phyloP scores from a whole-genome alignment of 805 yeast genomes.

The Candida krabiensis region DNA sequence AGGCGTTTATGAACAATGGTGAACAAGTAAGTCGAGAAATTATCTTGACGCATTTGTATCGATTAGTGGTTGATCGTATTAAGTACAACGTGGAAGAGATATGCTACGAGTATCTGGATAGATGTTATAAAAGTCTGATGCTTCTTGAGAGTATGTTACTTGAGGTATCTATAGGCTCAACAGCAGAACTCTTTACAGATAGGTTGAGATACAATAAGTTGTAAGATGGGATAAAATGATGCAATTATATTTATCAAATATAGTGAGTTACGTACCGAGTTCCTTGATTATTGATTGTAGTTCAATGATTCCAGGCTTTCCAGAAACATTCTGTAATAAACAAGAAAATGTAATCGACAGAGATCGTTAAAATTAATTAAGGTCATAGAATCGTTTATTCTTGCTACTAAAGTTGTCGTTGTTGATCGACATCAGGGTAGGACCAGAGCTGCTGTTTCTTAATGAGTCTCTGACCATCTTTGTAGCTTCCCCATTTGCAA shows the following conservation, averaged over 20 bases:
- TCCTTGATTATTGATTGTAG: too few species aligned
- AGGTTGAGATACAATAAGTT: neutral
- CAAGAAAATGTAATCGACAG: too few species aligned
- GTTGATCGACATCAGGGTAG: constrained; percentile 28
- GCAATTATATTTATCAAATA: too few species aligned
- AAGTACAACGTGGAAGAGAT: neutral
- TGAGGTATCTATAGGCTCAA: neutral
- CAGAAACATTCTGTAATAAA: too few species aligned
- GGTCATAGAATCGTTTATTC: constrained; percentile 29
- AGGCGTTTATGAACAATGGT: constrained; percentile 51
- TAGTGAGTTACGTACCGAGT: too few species aligned
- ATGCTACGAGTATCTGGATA: neutral
- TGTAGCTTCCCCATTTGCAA: constrained; percentile 7
- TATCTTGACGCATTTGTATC: constrained; percentile 49
- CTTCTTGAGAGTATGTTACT: neutral
- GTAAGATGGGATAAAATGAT: too few species aligned
- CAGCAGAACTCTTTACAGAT: neutral
- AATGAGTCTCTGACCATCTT: constrained; percentile 12
- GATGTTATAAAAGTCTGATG: too few species aligned
- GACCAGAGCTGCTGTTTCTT: constrained; percentile 17
- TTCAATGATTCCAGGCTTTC: too few species aligned
- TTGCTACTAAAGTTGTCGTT: constrained; percentile 28
- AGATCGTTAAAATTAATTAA: constrained; percentile 21
- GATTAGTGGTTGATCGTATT: constrained; percentile 38
- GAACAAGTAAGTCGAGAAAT: constrained; percentile 50